phyloP scores from a whole-genome alignment of 108 stramenopile genomes.

The Cyclotella choctawhatcheeana region DNA sequence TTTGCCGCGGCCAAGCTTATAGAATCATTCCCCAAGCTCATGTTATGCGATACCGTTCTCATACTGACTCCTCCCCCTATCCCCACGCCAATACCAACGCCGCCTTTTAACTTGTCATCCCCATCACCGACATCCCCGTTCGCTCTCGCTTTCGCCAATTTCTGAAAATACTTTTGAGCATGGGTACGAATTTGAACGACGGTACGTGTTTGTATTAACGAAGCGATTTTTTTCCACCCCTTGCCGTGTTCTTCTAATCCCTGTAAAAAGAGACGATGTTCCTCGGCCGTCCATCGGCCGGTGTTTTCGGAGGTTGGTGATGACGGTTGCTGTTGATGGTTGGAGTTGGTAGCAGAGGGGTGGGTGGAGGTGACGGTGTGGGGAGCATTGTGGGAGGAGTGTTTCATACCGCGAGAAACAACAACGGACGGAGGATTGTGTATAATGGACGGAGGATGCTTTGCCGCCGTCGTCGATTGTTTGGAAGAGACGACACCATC shows the following conservation, averaged over 20 bases:
- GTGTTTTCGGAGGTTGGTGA: constrained; percentile 80
- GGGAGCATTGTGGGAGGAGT: constrained; percentile 3
- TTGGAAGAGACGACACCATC: not conserved
- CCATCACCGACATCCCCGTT: constrained; percentile 65
- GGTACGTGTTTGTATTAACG: constrained; percentile 91
- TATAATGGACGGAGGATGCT: not conserved
- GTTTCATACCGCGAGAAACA: not conserved
- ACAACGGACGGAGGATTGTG: not conserved
- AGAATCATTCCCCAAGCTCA: not conserved
- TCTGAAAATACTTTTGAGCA: constrained; percentile 99
- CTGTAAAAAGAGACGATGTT: constrained; percentile 94
- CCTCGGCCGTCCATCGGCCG: constrained; percentile 97
- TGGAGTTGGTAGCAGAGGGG: not conserved
- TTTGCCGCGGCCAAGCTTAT: constrained; percentile 7
- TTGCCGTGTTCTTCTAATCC: constrained; percentile 94
- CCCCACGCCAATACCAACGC: no score
- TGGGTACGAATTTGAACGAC: constrained; percentile 98
- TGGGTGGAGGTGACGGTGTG: constrained; percentile 1
- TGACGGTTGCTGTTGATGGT: no score
- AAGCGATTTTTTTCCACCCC: constrained; percentile 95
- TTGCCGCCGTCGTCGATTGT: not conserved
- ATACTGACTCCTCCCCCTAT: no score
- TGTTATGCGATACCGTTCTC: constrained; percentile 3
- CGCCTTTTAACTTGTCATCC: not conserved
- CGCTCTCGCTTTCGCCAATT: constrained; percentile 93